phyloP scores from a whole-genome alignment of 306 rosid species.

The Ceratonia siliqua region DNA sequence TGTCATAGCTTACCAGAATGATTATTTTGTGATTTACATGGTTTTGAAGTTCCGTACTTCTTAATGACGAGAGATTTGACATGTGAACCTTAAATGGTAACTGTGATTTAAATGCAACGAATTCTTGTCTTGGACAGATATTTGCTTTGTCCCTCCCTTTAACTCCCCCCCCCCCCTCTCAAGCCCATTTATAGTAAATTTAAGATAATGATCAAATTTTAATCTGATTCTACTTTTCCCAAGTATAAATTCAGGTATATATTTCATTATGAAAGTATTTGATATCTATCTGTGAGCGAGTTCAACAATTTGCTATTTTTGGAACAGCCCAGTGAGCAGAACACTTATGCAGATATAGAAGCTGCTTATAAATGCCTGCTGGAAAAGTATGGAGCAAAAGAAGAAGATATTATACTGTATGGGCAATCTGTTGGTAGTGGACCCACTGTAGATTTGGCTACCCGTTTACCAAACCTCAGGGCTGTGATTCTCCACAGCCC shows the following conservation, averaged over 20 bases:
- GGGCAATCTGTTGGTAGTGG: conserved; percentile 99
- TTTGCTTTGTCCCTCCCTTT: not conserved
- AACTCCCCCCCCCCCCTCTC: no score
- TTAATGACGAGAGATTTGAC: not conserved
- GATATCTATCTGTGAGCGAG: conserved; percentile 5
- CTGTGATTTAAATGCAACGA: not conserved
- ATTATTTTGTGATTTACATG: not conserved
- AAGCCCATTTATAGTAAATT: not conserved
- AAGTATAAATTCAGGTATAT: not conserved
- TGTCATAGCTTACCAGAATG: not conserved
- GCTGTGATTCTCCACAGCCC: conserved; percentile 98
- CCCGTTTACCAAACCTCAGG: conserved; percentile 71
- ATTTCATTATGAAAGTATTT: conserved; percentile 13
- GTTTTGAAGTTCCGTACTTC: not conserved
- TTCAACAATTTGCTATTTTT: conserved; percentile 26
- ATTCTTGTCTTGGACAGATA: not conserved
- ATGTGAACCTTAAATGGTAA: not conserved
- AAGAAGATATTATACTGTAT: conserved; percentile 89
- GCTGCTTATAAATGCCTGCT: conserved; percentile 85
- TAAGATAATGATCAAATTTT: not conserved
- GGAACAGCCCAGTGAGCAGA: conserved; percentile 87
- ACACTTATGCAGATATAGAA: conserved; percentile 94
- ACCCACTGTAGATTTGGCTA: conserved; percentile 89
- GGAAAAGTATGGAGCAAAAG: conserved; percentile 79
- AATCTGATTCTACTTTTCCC: not conserved